Percentiles rank a stretch among this genome's conserved stretches.
Evolutionary conservation across 1,139 yeast genomes (phyloP).

Genomic region (Yamadazyma membranifaciens): DNA sequence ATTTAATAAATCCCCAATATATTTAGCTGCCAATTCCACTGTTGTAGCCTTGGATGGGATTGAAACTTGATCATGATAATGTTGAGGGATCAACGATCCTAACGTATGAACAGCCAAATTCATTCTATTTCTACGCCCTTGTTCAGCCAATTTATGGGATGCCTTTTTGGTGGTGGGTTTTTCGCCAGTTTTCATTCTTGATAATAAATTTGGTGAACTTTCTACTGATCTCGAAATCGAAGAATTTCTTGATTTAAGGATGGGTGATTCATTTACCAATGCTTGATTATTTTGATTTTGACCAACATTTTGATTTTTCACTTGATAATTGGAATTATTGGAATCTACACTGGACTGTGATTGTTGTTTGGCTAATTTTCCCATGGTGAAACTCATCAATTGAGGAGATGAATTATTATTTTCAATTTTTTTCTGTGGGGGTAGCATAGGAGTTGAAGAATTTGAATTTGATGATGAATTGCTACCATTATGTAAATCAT

Average conservation of each 20-base stretch:
- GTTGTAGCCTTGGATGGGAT: slow-evolving; percentile 91
- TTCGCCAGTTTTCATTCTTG: slow-evolving; percentile 15
- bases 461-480: slow-evolving; percentile 10
- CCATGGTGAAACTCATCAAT: slow-evolving; percentile 52
- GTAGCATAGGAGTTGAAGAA: slow-evolving; percentile 35
- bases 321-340: background rate
- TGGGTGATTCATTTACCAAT: slow-evolving; percentile 9
- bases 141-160: slow-evolving; percentile 92
- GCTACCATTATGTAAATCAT: slow-evolving; percentile 11
- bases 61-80: slow-evolving; percentile 53
- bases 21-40: slow-evolving; percentile 80
- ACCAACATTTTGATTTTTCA: background rate
- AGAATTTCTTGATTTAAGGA: slow-evolving; percentile 15
- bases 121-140: slow-evolving; percentile 91
- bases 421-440: slow-evolving; percentile 25
- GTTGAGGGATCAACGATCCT: slow-evolving; percentile 64
- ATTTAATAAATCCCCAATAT: slow-evolving; percentile 52
- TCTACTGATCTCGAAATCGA: slow-evolving; percentile 18
- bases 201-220: slow-evolving; percentile 19
- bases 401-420: slow-evolving; percentile 23
- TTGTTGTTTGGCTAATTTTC: slow-evolving; percentile 42
- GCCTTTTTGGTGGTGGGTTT: slow-evolving; percentile 58
- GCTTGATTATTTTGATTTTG: background rate
- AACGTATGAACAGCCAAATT: slow-evolving; percentile 80
- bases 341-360: slow-evolving; percentile 2